A percentile compares a stretch with the other conserved stretches of the same genome.
Conservation (phyloP, 1,284 basidiomycete species). For the Cutaneotrichosporon sp. region DNA sequence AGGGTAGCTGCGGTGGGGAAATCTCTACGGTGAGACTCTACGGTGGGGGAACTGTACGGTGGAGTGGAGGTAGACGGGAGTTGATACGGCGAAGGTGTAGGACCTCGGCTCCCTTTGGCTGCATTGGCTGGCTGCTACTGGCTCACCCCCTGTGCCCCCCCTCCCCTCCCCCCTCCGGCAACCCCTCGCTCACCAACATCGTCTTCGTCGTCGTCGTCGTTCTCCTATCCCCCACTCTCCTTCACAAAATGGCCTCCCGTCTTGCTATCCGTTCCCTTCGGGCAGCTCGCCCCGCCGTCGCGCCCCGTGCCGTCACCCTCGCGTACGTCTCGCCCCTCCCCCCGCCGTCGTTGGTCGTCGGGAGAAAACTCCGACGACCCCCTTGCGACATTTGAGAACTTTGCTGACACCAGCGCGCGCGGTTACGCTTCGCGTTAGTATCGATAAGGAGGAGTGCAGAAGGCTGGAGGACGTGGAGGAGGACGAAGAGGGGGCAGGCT, state of each 20-base stretch:
- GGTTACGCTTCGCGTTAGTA: slow-evolving; percentile 43
- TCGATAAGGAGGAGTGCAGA: neutral
- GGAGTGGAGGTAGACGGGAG: too few species aligned
- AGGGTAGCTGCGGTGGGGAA: too few species aligned
- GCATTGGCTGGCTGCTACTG: too few species aligned
- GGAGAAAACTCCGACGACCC: neutral
- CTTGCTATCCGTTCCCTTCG: slow-evolving; percentile 48
- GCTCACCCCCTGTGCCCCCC: neutral
- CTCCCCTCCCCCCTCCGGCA: slow-evolving; percentile 5
- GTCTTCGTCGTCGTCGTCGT: neutral
- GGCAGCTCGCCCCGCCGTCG: slow-evolving; percentile 35
- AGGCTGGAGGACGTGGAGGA: neutral
- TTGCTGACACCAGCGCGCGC: slow-evolving; percentile 25
- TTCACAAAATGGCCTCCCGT: slow-evolving; percentile 49
- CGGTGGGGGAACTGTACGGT: too few species aligned
- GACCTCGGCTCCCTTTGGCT: too few species aligned
- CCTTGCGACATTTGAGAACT: too few species aligned
- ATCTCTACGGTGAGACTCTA: too few species aligned
- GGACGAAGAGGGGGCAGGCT: neutral
- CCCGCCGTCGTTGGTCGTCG: too few species aligned
- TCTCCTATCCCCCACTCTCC: slow-evolving; percentile 13
- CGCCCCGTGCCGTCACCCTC: slow-evolving; percentile 33
- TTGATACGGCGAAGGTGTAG: too few species aligned
- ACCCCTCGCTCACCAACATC: neutral
- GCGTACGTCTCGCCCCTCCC: slow-evolving; percentile 6